phyloP scores from a whole-genome alignment of 169 alveolate species.

The Plasmodium relictum region DNA sequence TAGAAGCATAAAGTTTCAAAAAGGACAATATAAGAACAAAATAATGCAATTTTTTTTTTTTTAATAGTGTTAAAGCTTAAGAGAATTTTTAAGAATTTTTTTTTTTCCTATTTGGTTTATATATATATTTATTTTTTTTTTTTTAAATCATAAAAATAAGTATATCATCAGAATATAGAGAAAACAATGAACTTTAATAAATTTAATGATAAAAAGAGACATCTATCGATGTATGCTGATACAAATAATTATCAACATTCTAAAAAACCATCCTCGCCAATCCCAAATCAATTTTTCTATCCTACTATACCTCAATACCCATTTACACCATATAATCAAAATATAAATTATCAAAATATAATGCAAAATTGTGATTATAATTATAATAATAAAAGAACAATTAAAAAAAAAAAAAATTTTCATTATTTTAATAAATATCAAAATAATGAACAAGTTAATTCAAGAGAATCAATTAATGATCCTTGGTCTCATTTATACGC shows the following conservation, averaged over 20 bases:
- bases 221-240: slow-evolving; percentile 11
- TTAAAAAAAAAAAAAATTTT: slow-evolving; percentile 39
- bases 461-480: slow-evolving; percentile 39
- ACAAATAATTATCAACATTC: slow-evolving; percentile 1
- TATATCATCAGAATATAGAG: neutral
- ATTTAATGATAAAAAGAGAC: slow-evolving; percentile 49
- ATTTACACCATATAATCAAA: slow-evolving; percentile 7
- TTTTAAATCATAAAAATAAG: too few relatives aligned
- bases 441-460: neutral
- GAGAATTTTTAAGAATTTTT: too few relatives aligned
- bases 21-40: neutral
- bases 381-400: slow-evolving; percentile 28
- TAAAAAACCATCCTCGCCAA: neutral
- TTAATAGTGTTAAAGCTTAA: too few relatives aligned
- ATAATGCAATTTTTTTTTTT: too few relatives aligned
- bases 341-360: slow-evolving; percentile 26
- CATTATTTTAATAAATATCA: slow-evolving; percentile 18
- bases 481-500: slow-evolving; percentile 63
- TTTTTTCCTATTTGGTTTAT: too few relatives aligned
- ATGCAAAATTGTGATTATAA: slow-evolving; percentile 9
- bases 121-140: too few relatives aligned
- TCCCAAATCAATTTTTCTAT: neutral
- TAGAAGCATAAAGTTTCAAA: neutral
- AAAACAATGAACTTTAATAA: slow-evolving; percentile 28
- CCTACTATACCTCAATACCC: slow-evolving; percentile 29